Evolutionary conservation across 345 rosid species (phyloP), one percentile per base, ranked within the genome.

Genomic region (Gossypium mustelinum): DNA sequence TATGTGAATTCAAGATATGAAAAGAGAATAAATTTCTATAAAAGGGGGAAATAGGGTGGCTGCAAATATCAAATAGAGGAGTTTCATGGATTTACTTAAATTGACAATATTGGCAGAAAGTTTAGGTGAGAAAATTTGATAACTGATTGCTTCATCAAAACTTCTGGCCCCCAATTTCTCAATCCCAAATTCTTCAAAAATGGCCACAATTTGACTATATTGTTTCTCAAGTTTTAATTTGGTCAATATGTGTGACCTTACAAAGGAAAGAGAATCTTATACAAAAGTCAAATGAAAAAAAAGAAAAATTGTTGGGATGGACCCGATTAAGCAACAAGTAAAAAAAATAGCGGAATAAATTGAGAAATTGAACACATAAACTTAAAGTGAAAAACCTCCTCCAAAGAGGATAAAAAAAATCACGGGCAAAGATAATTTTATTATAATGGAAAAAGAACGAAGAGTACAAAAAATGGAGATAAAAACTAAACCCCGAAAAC

Each of bases 1-100:
- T 22, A 22, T 22, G 22, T 22, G 22, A 22, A 22, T 22, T 22
- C 24, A 22, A 22, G 24, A 14, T 27, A 29, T 12, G 47, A 45
- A 63, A 34, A 63, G 68, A 39, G 68, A 63, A 63, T 63, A 34
- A 62, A 60, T 29, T 27, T 27, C 7, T 34, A 34, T 63, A 63
- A 64, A 63, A 63, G 34, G n/a, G 20, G 14, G 34, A 41, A 64
- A 64, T 48, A 64, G 48, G 20, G 25, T 64, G 2, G 7, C 13
- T 34, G 24, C 68, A 41, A 63, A 34, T 39, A 63, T 63, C 48
- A 63, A 8, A 63, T 63, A 17, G 22, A 63, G 48, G 24, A 64
- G 48, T 17, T 17, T 62, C 29, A 63, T 34, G 45, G 20, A 14
- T 62, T 20, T 29, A 29, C 3, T 1, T 22, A 18, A 11, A 43